phyloP scores from a whole-genome alignment of 2,329 filamentous ascomycete genomes.

The Xylaria sp. region DNA sequence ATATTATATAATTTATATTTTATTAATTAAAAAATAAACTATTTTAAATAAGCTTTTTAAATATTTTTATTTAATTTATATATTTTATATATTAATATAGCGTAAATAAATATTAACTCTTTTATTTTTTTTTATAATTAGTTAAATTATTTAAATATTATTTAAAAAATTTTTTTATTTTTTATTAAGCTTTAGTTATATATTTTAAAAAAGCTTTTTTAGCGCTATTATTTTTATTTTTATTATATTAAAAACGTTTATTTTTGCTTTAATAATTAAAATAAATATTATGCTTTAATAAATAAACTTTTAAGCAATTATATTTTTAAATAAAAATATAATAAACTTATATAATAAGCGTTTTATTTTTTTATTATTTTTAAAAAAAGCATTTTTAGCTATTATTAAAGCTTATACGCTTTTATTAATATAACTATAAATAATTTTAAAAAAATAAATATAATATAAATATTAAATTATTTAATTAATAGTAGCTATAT shows the following conservation, averaged over 20 bases:
- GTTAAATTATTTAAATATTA: background rate
- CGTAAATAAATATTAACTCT: background rate
- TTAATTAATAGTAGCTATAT: background rate
- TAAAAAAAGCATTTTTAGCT: background rate
- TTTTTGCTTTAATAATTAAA: background rate
- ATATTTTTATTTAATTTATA: conserved; percentile 1
- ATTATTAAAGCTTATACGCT: background rate
- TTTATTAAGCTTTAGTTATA: background rate
- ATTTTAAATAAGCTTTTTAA: background rate
- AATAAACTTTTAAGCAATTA: background rate
- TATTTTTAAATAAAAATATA: conserved; percentile 2
- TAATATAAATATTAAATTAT: background rate
- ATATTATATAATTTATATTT: background rate
- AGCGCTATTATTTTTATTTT: background rate
- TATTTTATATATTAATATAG: background rate
- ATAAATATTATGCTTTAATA: background rate
- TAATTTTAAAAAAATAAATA: background rate
- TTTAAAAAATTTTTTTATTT: background rate
- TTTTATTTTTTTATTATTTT: background rate
- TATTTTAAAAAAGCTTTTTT: background rate
- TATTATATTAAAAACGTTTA: background rate
- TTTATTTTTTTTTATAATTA: background rate
- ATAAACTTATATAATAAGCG: background rate
- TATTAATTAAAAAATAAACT: background rate
- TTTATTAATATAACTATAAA: background rate